Evolutionary conservation across 108 stramenopile species (phyloP).

Genomic region (Pseudonitzschia pungens): DNA sequence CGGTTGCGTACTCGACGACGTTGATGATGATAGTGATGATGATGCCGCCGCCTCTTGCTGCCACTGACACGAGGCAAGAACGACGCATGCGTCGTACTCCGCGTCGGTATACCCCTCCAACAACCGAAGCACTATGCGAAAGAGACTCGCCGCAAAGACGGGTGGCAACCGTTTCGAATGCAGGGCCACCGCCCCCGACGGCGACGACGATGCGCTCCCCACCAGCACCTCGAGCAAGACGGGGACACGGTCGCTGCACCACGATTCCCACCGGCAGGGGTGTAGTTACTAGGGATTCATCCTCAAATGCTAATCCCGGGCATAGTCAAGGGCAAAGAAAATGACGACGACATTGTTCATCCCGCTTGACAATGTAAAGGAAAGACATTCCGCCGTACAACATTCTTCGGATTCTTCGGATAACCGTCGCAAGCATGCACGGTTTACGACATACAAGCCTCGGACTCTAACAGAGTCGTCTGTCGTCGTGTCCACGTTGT

Average conservation of each 20-base stretch:
- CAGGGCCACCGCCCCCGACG: background rate
- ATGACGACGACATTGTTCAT: too few species aligned
- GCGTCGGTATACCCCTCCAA: conserved; percentile 54
- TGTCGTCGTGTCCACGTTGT: too few species aligned
- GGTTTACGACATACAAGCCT: too few species aligned
- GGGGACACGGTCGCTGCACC: conserved; percentile 15
- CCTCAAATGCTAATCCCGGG: too few species aligned
- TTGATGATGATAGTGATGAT: too few species aligned
- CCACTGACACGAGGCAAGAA: conserved; percentile 39
- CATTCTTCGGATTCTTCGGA: too few species aligned
- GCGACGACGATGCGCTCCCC: background rate
- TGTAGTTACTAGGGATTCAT: too few species aligned
- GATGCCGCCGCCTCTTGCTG: conserved; percentile 8
- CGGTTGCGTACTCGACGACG: background rate
- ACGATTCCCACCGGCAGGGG: conserved; percentile 19
- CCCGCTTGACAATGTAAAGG: too few species aligned
- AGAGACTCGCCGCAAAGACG: conserved; percentile 51
- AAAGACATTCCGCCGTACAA: too few species aligned
- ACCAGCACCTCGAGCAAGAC: conserved; percentile 7
- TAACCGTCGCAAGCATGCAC: too few species aligned
- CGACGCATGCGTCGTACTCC: conserved; percentile 48
- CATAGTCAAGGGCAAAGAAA: too few species aligned
- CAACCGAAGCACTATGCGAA: conserved; percentile 64
- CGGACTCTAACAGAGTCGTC: too few species aligned
- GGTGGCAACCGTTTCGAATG: conserved; percentile 33